Evolutionary conservation across 2,329 filamentous ascomycete species (phyloP), one percentile per base, ranked within the genome.

Genomic region (Parascedosporium putredinis): DNA sequence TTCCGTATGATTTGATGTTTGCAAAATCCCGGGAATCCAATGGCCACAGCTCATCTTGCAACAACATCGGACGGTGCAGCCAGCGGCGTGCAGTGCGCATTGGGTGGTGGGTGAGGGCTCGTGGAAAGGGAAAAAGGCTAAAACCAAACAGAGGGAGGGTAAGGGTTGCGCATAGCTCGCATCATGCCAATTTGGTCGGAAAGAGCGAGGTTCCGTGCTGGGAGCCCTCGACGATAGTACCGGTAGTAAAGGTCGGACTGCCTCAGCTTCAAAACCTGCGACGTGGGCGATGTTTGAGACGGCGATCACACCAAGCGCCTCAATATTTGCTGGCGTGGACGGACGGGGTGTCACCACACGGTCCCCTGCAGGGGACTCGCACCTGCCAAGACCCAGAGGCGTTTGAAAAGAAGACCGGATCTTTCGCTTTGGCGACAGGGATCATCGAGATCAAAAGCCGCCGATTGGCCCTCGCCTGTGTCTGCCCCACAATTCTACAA

Each of bases 261-360:
- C 23, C 25, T 45, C 42, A 45, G 25, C 22, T 45, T 29, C 14
- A 29, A 5, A 10, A 49, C 36, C 47, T 49, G 47, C 47, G 47
- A 43, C 47, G 47, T 43, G 24, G 31, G 47, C 12, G 36, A 31
- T 20, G 47, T 49, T 49, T 49, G 34, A 43, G 47, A 46, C 22
- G 18, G 8, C 22, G 47, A 49, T 49, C 47, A 49, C 36, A 43
- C 47, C 47, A 42, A 43, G 36, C 22, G 27, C 5, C 34, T 43
- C 20, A 36, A 27, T 23, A 23, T 29, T n/a, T n/a, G n/a, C n/a
- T 42, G 36, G 43, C 36, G 29, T 27, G 24, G 24, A 31, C n/a
- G n/a, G n/a, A n/a, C n/a, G n/a, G n/a, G n/a, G n/a, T n/a, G n/a
- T n/a, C n/a, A n/a, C n/a, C n/a, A n/a, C 47, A 42, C 46, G 20